Base-by-base conservation (phyloP, 2,329 filamentous ascomycete genomes). In the Nemania sp. region DNA sequence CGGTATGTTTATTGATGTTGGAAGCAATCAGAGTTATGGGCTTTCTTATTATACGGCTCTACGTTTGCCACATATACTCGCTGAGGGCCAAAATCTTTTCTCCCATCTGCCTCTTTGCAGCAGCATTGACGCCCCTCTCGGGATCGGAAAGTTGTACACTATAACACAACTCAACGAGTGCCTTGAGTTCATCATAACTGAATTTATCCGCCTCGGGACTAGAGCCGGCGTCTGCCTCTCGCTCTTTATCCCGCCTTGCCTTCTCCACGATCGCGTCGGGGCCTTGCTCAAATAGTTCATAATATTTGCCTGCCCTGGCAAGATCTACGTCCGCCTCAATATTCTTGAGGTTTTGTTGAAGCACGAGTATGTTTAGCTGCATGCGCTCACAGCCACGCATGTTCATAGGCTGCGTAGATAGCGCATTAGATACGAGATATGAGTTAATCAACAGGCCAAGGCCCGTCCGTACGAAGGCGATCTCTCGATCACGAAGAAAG, bases 271-370 rank as follows among this genome's bases (percentile, higher is more conserved):
- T 88, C 10, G 84, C 86, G 55, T 92, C 90, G 0, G 89, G 83
- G 0, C 92, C 92, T 52, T 83, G 81, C 51, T 86, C 86, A 74
- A 92, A 93, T 43, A 95, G 79, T 22, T 86, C 85, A 76, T 90
- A 94, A 81, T 92, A 95, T 66, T 87, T 85, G 22, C 88, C 86
- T 0, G 90, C 88, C 41, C 88, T 83, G 3, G 85, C 84, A 29
- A 95, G 83, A 64, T 87, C 85, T 2, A 92, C 90, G 8, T 87
- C 87, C 1, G 88, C 85, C 79, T 96, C 93, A 61, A 99, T 90
- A 73, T 97, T 97, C 83, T 97, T 97, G 63, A 99, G 88, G 75
- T 97, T 98, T 78, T 99, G 96, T 81, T 98, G 95, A 59, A 99
- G 84, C 47, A 99, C 96, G 26, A 98, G 86, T 56, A 98, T 93